Evolutionary conservation across 352 stramenopile species (phyloP), one percentile per base, ranked within the genome.

Genomic region (Phytopythium mirpurense): DNA sequence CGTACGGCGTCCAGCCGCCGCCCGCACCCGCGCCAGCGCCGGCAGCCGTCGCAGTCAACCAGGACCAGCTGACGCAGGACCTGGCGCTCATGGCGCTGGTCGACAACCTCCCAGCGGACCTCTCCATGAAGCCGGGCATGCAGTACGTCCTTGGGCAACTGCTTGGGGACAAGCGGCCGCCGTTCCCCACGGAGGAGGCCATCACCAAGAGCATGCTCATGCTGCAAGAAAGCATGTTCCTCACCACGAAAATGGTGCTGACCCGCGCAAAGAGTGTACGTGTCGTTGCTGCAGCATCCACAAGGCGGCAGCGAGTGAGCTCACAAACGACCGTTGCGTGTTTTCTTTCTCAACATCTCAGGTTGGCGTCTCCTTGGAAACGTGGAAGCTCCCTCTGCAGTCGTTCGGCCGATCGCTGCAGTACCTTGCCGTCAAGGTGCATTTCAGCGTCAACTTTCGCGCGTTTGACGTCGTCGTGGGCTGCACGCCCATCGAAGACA

Each of bases 371-470:
- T 89, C 82, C 34, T 54, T 92, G 7, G 82, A 92, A 51, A 51
- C 70, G 21, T 92, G 79, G 82, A 63, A 67, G 36, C 56, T 83
- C n/a, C 74, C 76, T 44, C 57, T 3, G 2, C 15, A 14, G 57
- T 59, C 29, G 57, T 59, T 26, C 51, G 70, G 32, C 55, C 59
- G n/a, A 63, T 66, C 12, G 47, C 65, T 64, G 29, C 74, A 84
- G 57, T 86, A 85, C 52, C 59, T 92, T 27, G 77, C 74, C 7
- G 54, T 92, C 21, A 87, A 82, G 47, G 67, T 84, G 16, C 79
- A 92, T 54, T 92, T 89, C 38, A 90, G 79, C 44, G 66, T 89
- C 45, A 88, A 84, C 60, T 92, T 89, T 37, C 74, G 76, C 32
- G 51, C 68, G 0, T 86, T 88, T 56, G 67, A 84, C 27, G 69